phyloP scores from a whole-genome alignment of 2,329 filamentous ascomycete species.

The Sphaerulina musiva region DNA sequence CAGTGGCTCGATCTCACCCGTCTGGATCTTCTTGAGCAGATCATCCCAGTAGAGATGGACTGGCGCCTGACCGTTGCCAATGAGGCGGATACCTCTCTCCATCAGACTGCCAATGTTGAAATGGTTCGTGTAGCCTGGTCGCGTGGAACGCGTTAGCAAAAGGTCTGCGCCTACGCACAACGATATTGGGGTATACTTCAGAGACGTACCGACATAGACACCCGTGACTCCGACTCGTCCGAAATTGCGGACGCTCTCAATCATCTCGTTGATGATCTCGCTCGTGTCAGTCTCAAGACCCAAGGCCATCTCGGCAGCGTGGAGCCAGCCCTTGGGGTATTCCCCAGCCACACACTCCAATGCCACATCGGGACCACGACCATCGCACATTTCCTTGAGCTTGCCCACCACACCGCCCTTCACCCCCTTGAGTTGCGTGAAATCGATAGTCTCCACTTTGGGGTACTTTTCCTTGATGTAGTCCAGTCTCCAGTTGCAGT shows the following conservation, averaged over 20 bases:
- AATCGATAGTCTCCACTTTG: constrained; percentile 64
- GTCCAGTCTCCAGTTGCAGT: constrained; percentile 64
- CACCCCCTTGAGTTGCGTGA: constrained; percentile 51
- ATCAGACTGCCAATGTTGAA: constrained; percentile 80
- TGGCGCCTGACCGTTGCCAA: constrained; percentile 61
- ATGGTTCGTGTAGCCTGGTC: constrained; percentile 58
- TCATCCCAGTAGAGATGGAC: constrained; percentile 81
- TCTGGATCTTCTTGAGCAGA: constrained; percentile 61
- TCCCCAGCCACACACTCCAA: constrained; percentile 63
- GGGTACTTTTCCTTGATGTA: constrained; percentile 60
- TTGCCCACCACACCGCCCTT: constrained; percentile 59
- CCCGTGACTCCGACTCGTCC: constrained; percentile 73
- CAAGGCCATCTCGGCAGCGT: constrained; percentile 53
- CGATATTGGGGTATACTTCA: no score
- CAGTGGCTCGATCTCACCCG: constrained; percentile 63
- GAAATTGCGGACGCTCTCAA: constrained; percentile 63
- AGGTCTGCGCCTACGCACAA: no score
- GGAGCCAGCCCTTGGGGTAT: constrained; percentile 56
- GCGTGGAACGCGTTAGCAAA: no score
- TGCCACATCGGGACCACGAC: constrained; percentile 63
- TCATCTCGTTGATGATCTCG: constrained; percentile 74
- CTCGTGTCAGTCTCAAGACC: constrained; percentile 80
- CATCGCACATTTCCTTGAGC: constrained; percentile 66
- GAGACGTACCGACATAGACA: constrained; percentile 47
- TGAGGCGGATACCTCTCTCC: constrained; percentile 78